Evolutionary conservation across 1,139 yeast genomes (phyloP).

Genomic region (Saccharomyces pastorianus): DNA sequence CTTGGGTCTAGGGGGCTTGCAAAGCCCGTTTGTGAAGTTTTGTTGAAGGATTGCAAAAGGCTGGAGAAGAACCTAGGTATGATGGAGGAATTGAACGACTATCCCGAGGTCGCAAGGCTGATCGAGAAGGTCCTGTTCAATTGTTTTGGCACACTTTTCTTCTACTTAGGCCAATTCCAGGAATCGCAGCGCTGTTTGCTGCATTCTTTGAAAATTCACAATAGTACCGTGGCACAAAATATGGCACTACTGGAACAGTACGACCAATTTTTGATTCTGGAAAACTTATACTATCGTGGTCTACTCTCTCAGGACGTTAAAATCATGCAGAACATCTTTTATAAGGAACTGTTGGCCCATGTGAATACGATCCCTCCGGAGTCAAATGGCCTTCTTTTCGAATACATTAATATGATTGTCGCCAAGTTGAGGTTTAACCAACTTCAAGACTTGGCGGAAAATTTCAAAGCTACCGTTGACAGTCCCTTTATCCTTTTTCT

Average conservation of each 20-base stretch:
- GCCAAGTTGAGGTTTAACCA: constrained; percentile 5
- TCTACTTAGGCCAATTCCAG: constrained; percentile 10
- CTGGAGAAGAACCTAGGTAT: constrained; percentile 11
- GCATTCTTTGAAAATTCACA: constrained; percentile 6
- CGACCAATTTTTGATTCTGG: constrained; percentile 17
- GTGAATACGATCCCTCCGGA: constrained; percentile 11
- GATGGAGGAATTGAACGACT: constrained; percentile 4
- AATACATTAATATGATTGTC: constrained; percentile 11
- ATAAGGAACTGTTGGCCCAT: not conserved
- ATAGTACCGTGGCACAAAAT: not conserved
- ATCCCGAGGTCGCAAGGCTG: constrained; percentile 7
- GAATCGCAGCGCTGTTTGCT: constrained; percentile 10
- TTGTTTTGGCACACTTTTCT: constrained; percentile 16
- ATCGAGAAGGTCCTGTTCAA: constrained; percentile 18
- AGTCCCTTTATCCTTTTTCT: not conserved
- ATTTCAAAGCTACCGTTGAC: not conserved
- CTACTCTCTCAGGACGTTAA: not conserved
- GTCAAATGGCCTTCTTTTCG: constrained; percentile 13
- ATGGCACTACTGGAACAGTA: constrained; percentile 6
- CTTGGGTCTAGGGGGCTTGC: constrained; percentile 7
- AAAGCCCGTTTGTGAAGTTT: constrained; percentile 13
- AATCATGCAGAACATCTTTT: not conserved
- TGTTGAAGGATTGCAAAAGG: constrained; percentile 19
- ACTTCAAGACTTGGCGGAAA: not conserved
- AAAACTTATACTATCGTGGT: constrained; percentile 23